Base-by-base conservation (phyloP, 139 green algal species). In the Trebouxia sp. region DNA sequence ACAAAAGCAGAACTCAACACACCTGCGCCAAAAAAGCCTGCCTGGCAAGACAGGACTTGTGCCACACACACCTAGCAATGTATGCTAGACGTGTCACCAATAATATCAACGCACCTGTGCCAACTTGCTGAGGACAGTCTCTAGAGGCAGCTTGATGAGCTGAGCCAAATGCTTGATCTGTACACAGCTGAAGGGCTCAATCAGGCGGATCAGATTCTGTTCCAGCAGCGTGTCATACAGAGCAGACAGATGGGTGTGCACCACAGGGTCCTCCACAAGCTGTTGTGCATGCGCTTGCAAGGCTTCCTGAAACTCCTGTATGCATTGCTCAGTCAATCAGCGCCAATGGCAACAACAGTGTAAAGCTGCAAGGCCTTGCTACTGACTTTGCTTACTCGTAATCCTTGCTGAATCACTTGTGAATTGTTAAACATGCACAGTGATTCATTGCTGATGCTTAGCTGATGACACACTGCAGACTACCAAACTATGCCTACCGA, bases 111-210 rank as follows among this genome's bases (percentile, higher is more conserved):
- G 22, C 74, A 92, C 90, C 90, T 95, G 93, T 41, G 88, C 94
- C 8, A 99, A 90, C 91, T 99, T 99, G 39, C 78, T 62, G 88
- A 98, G 94, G 67, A 99, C 95, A 5, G 75, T 82, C 0, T 88
- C 67, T 26, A 90, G 6, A 0, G 95, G 94, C 83, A 99, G 89
- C 35, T 92, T 79, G 75, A 99, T 98, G 39, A 98, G 91, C 1
- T 80, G 39, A 3, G 97, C 97, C 7, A 99, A 76, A 89, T 99
- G 94, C 3, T 84, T 66, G 28, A 99, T 93, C 87, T 99, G 94
- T 32, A 99, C 97, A 0, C 92, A 85, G 15, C 81, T 93, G 88
- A 93, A 99, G 0, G 97, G 97, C 91, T 99, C 96, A 37, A 99
- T 97, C 45, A 99, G 80, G 0, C 95, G 90, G 56, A 90, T 55